Evolutionary conservation across 306 rosid species (phyloP).

Genomic region (Boehmeria nivea): DNA sequence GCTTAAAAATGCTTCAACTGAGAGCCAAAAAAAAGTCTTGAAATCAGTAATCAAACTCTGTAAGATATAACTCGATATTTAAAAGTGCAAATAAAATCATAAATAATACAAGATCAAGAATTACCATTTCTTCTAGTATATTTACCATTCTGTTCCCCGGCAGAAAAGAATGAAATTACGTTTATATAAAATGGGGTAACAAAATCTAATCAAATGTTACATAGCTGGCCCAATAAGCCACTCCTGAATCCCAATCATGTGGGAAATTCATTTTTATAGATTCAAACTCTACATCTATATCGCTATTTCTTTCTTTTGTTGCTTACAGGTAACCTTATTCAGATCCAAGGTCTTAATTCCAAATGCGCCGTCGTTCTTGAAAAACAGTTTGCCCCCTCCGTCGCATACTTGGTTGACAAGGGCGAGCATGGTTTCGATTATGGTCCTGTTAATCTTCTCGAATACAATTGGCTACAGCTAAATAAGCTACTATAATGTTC

Average conservation of each 20-base stretch:
- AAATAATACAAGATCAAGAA: no score
- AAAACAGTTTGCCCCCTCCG: no score
- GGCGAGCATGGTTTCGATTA: conserved; percentile 29
- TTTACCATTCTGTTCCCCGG: conserved; percentile 11
- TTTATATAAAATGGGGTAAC: neutral
- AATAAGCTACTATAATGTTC: conserved; percentile 38
- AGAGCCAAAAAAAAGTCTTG: no score
- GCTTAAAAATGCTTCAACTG: no score
- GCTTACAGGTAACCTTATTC: no score
- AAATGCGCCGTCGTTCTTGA: no score
- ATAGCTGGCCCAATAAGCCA: neutral
- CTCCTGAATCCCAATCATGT: neutral
- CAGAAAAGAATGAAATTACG: conserved; percentile 34
- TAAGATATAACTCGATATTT: no score
- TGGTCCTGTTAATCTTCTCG: conserved; percentile 21
- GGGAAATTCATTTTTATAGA: neutral
- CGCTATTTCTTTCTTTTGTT: neutral
- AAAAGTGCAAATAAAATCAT: no score
- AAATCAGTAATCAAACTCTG: no score
- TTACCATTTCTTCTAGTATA: no score
- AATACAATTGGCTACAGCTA: conserved; percentile 21
- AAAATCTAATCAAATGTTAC: conserved; percentile 1
- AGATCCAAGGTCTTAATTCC: no score
- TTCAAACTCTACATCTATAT: conserved; percentile 19
- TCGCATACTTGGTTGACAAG: conserved; percentile 15